Evolutionary conservation across 192 early-diverging fungal species (phyloP).

Genomic region (Haplosporangium gracile): DNA sequence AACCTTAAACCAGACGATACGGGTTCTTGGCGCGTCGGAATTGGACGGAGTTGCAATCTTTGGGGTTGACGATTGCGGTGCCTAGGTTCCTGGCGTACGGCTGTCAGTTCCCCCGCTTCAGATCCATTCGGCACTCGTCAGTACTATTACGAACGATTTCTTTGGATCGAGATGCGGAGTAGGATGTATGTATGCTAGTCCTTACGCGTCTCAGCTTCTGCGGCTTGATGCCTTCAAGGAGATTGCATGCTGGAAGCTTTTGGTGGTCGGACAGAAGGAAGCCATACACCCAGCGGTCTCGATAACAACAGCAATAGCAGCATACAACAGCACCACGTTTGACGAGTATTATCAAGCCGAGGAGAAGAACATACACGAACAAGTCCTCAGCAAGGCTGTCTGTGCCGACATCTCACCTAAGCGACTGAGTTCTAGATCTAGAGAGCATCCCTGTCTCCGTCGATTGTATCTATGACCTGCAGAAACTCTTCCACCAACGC

Average conservation of each 20-base stretch:
- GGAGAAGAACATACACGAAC: slow-evolving; percentile 21
- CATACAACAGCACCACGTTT: too few species aligned
- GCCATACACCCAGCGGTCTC: too few species aligned
- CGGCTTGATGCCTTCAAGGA: slow-evolving; percentile 34
- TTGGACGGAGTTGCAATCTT: slow-evolving; percentile 35
- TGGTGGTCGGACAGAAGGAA: slow-evolving; percentile 11
- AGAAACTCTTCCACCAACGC: slow-evolving; percentile 10
- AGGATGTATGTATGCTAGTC: slow-evolving; percentile 59
- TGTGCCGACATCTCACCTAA: neutral
- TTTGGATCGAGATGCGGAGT: slow-evolving; percentile 61
- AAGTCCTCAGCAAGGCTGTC: neutral
- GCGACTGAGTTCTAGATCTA: neutral
- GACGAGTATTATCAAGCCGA: neutral
- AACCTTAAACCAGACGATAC: neutral
- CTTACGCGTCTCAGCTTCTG: slow-evolving; percentile 35
- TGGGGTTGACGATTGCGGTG: slow-evolving; percentile 28
- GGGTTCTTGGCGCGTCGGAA: slow-evolving; percentile 24
- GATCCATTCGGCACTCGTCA: slow-evolving; percentile 54
- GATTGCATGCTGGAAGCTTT: slow-evolving; percentile 29
- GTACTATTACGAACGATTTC: slow-evolving; percentile 59
- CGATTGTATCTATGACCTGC: slow-evolving; percentile 23
- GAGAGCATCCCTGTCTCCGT: slow-evolving; percentile 19
- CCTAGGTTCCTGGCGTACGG: neutral
- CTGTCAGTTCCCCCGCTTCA: slow-evolving; percentile 9
- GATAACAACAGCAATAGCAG: neutral